Conservation (phyloP, 2,329 filamentous ascomycete genomes). For the Leptographium galeiforme region DNA sequence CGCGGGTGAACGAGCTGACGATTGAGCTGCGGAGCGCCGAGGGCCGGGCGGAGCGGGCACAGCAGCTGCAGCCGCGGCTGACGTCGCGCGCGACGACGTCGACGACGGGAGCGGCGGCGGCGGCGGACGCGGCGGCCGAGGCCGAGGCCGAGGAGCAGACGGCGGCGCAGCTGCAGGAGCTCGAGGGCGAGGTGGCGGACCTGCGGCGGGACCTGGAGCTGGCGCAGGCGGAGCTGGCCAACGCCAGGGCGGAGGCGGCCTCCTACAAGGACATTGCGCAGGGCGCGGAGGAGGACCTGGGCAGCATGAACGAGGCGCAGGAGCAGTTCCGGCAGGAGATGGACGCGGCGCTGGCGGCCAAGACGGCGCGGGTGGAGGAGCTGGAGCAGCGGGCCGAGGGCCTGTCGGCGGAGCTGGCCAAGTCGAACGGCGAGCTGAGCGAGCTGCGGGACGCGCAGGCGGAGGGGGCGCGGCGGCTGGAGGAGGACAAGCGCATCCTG, state of each 20-base stretch:
- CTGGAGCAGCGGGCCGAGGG: slow-evolving; percentile 75
- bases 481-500: slow-evolving; percentile 69
- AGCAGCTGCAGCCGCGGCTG: slow-evolving; percentile 68
- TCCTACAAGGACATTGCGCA: slow-evolving; percentile 84
- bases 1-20: slow-evolving; percentile 74
- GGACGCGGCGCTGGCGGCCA: slow-evolving; percentile 60
- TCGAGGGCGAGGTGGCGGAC: slow-evolving; percentile 72
- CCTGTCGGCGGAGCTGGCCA: slow-evolving; percentile 66
- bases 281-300: slow-evolving; percentile 72
- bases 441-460: slow-evolving; percentile 67
- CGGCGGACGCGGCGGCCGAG: slow-evolving; percentile 7
- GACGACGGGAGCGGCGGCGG: slow-evolving; percentile 26
- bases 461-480: slow-evolving; percentile 55
- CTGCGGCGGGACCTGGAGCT: slow-evolving; percentile 79
- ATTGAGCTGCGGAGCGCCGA: slow-evolving; percentile 82
- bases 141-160: slow-evolving; percentile 28
- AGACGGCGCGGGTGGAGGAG: slow-evolving; percentile 67
- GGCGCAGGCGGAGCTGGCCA: slow-evolving; percentile 65
- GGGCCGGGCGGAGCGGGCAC: slow-evolving; percentile 68
- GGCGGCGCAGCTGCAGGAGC: slow-evolving; percentile 55
- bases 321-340: slow-evolving; percentile 84
- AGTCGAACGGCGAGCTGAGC: slow-evolving; percentile 71
- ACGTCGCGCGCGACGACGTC: slow-evolving; percentile 42
- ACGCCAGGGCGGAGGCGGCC: slow-evolving; percentile 67
- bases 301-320: slow-evolving; percentile 64